Percentiles rank a stretch among this genome's conserved stretches.
phyloP scores from a whole-genome alignment of 306 rosid genomes.

The Acacia melanoxylon region DNA sequence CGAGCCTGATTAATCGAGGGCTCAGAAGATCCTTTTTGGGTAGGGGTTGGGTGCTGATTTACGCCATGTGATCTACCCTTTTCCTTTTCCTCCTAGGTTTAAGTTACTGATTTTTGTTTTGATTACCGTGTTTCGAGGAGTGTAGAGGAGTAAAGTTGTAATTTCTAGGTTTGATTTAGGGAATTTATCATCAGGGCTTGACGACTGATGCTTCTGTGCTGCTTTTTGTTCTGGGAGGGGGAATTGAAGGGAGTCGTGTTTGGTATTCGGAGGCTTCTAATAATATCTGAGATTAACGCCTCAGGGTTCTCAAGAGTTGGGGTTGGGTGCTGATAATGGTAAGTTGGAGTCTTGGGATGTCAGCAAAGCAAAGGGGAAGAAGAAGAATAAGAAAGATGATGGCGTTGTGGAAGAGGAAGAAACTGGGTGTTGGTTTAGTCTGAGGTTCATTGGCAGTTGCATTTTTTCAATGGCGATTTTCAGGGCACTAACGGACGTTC shows the following conservation, averaged over 20 bases:
- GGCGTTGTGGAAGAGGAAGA: conserved; percentile 52
- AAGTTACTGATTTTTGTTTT: neutral
- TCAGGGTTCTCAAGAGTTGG: conserved; percentile 63
- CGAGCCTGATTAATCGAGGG: conserved; percentile 43
- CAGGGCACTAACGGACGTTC: too few species aligned
- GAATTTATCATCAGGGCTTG: conserved; percentile 28
- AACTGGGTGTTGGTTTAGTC: conserved; percentile 84
- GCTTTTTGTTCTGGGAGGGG: conserved; percentile 18
- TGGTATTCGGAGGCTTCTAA: conserved; percentile 43
- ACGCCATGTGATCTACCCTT: conserved; percentile 33
- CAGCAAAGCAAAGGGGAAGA: conserved; percentile 63
- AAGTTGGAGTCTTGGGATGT: conserved; percentile 69
- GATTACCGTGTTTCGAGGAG: conserved; percentile 3
- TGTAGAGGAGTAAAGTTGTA: conserved; percentile 26
- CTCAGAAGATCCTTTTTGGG: neutral
- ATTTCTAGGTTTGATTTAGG: conserved; percentile 27
- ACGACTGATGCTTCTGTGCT: conserved; percentile 17
- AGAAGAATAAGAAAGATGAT: conserved; percentile 61
- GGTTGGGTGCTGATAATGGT: conserved; percentile 68
- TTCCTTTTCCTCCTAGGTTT: conserved; percentile 10
- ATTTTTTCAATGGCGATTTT: too few species aligned
- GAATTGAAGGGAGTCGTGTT: conserved; percentile 36
- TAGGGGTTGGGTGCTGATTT: conserved; percentile 43
- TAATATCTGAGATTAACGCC: conserved; percentile 47
- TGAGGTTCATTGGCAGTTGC: too few species aligned